These are phyloP conservation scores for Colletotrichum plurivorum DNA, from an alignment of 2,329 filamentous ascomycete species.

Conservation along the genomic window DNA sequence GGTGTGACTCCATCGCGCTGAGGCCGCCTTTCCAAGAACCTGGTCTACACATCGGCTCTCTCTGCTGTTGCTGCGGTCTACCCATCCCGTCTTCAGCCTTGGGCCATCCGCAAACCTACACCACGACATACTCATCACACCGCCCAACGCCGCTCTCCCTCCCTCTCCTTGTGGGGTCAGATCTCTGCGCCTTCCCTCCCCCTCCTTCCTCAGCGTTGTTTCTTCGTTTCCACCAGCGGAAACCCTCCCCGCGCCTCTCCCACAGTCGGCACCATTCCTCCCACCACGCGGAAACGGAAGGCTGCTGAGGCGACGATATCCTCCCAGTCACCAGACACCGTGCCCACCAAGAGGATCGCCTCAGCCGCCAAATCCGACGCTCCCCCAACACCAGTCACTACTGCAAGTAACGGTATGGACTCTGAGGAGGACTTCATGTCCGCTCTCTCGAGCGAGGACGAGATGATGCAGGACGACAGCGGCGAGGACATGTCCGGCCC, in stretches of 20 bases:
- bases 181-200: background rate
- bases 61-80: background rate
- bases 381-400: conserved; percentile 71
- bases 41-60: background rate
- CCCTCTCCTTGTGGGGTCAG: background rate
- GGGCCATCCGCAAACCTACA: conserved; percentile 24
- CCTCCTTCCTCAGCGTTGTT: background rate
- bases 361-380: conserved; percentile 59
- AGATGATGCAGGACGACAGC: conserved; percentile 82
- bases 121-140: conserved; percentile 3
- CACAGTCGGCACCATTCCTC: conserved; percentile 69
- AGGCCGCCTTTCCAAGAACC: conserved; percentile 6
- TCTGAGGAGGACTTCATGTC: conserved; percentile 97
- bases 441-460: conserved; percentile 82
- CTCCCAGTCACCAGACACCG: conserved; percentile 58
- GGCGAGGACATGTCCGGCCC: conserved; percentile 76
- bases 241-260: conserved; percentile 33
- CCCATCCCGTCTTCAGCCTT: conserved; percentile 23
- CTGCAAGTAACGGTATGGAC: conserved; percentile 80
- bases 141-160: background rate
- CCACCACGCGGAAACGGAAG: conserved; percentile 72
- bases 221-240: conserved; percentile 30
- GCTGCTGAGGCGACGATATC: conserved; percentile 75
- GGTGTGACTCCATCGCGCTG: conserved; percentile 7
- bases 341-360: conserved; percentile 69